Conservation (phyloP, 495 filamentous ascomycete species). For the Aspergillus cavernicola region DNA sequence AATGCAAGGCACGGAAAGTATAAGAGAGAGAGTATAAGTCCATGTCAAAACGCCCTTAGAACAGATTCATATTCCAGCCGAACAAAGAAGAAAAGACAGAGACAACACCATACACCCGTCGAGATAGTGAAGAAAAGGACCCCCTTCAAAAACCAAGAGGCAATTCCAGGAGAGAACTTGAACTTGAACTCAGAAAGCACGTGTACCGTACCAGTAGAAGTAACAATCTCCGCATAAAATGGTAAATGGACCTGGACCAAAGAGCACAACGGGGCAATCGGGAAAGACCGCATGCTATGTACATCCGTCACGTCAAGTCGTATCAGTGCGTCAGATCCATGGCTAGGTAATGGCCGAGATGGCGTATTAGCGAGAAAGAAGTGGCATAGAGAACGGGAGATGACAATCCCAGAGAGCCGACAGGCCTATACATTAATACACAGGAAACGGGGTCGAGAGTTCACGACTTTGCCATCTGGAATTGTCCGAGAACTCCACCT, state of each 20-base stretch:
- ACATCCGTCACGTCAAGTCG: slow-evolving; percentile 27
- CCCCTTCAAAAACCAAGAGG: slow-evolving; percentile 17
- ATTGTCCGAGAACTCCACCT: slow-evolving; percentile 52
- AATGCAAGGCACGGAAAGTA: slow-evolving; percentile 6
- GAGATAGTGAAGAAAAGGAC: slow-evolving; percentile 14
- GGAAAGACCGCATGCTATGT: slow-evolving; percentile 22
- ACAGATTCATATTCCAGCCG: slow-evolving; percentile 12
- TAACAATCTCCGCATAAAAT: too few species aligned
- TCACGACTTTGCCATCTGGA: slow-evolving; percentile 42
- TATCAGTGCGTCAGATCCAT: slow-evolving; percentile 16
- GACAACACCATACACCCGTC: slow-evolving; percentile 28
- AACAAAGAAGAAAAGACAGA: not conserved
- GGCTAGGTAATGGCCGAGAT: not conserved
- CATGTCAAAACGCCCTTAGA: slow-evolving; percentile 5
- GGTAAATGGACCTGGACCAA: slow-evolving; percentile 13
- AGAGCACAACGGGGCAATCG: slow-evolving; percentile 14
- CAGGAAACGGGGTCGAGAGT: slow-evolving; percentile 6
- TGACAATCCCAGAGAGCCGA: not conserved
- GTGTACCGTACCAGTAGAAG: too few species aligned
- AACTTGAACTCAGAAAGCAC: too few species aligned
- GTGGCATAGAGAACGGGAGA: slow-evolving; percentile 3
- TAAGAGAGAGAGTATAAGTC: not conserved
- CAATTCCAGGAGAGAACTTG: slow-evolving; percentile 15
- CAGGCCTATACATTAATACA: slow-evolving; percentile 17
- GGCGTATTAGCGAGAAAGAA: slow-evolving; percentile 1